Evolutionary conservation across 139 green algal species (phyloP).

Genomic region (Trebouxia sp.): DNA sequence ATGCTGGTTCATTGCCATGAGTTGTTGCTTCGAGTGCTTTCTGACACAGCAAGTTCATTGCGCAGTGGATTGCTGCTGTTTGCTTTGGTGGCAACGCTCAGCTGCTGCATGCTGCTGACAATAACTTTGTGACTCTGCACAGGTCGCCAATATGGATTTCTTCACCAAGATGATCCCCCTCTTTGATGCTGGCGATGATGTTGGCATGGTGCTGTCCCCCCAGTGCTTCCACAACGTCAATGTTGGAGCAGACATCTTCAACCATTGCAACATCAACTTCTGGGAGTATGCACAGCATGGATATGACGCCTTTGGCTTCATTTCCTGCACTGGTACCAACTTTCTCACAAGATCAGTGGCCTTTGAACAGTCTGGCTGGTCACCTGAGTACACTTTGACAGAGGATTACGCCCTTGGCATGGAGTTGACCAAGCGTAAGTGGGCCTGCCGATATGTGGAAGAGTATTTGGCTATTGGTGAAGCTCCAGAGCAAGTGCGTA

Average conservation of each 20-base stretch:
- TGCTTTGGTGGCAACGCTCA: not conserved
- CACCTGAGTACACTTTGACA: slow-evolving; percentile 79
- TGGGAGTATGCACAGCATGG: slow-evolving; percentile 67
- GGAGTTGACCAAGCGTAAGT: slow-evolving; percentile 63
- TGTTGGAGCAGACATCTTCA: slow-evolving; percentile 77
- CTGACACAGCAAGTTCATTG: not conserved
- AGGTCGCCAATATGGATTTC: slow-evolving; percentile 42
- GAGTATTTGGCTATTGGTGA: slow-evolving; percentile 81
- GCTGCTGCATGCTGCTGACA: not conserved
- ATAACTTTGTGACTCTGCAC: not conserved
- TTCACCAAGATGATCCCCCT: slow-evolving; percentile 38
- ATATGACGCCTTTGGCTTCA: slow-evolving; percentile 65
- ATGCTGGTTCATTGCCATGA: not conserved
- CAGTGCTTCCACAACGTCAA: slow-evolving; percentile 82
- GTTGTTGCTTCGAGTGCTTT: not conserved
- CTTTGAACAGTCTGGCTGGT: slow-evolving; percentile 64
- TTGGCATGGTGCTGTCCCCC: slow-evolving; percentile 65
- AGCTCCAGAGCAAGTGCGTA: slow-evolving; percentile 76
- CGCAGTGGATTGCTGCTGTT: not conserved
- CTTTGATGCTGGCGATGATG: slow-evolving; percentile 54
- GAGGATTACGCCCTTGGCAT: slow-evolving; percentile 78
- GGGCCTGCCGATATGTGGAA: slow-evolving; percentile 62
- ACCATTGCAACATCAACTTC: slow-evolving; percentile 84
- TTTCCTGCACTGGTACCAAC: slow-evolving; percentile 72
- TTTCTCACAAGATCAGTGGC: slow-evolving; percentile 71